These are phyloP conservation scores for Pilatotrama ljubarskyi DNA, from an alignment of 768 basidiomycete genomes.

Conservation along the genomic window DNA sequence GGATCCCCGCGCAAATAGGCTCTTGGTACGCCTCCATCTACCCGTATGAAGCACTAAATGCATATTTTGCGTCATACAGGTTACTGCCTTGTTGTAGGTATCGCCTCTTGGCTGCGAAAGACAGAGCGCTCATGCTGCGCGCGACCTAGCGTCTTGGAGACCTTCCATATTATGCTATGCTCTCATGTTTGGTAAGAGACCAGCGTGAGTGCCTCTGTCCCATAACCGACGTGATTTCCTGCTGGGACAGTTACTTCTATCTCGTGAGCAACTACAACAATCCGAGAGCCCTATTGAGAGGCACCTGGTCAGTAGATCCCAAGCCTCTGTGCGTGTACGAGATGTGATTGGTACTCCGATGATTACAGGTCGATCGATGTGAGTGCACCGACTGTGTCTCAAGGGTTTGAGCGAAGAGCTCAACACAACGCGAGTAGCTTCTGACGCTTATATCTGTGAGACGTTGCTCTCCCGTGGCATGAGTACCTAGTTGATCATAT, in stretches of 20 bases:
- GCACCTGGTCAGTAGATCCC: not conserved
- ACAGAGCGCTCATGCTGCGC: too few species aligned
- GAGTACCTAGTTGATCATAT: not conserved
- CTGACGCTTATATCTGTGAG: not conserved
- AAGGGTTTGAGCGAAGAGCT: too few species aligned
- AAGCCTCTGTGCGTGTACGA: not conserved
- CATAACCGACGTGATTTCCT: not conserved
- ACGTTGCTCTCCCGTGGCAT: too few species aligned
- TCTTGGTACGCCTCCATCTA: not conserved
- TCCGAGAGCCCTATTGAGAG: not conserved
- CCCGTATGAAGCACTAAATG: not conserved
- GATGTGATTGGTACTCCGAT: not conserved
- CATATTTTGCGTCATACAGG: not conserved
- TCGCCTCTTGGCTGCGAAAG: too few species aligned
- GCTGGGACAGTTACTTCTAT: not conserved
- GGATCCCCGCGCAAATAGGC: not conserved
- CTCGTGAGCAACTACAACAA: not conserved
- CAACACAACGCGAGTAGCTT: not conserved
- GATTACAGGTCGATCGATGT: conserved; percentile 5
- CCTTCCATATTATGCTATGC: not conserved
- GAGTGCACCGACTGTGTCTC: not conserved
- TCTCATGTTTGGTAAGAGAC: not conserved
- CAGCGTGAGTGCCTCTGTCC: too few species aligned
- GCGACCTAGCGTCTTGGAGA: conserved; percentile 1
- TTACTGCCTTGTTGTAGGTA: not conserved